Evolutionary conservation across 2,329 filamentous ascomycete genomes (phyloP), one percentile per base, ranked within the genome.

Genomic region (Pezicula carpinea): DNA sequence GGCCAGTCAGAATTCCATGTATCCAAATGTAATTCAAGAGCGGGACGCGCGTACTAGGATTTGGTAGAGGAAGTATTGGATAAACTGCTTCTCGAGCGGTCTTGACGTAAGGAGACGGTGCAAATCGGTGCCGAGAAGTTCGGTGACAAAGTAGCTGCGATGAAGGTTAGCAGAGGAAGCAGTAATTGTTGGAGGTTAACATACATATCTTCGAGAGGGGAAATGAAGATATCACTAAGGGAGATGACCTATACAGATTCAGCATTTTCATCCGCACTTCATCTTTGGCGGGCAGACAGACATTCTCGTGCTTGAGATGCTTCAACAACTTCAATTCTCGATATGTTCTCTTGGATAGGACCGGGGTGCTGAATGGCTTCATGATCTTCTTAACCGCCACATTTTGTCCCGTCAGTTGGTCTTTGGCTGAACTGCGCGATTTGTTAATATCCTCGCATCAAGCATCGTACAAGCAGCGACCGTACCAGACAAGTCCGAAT

Each of bases 361-460:
- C 93, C 1, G 93, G 91, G n/a, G 93, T 99, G 77, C 91, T 96
- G 73, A 99, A 99, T 8, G 93, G 93, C 77, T 97, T 99, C 92
- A 99, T 97, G 66, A 99, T 99, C 82, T 99, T 99, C 81, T 99
- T 99, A 67, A 99, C 91, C 50, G 93, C 93, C 52, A 99, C 93
- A 70, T 91, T 90, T 70, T 96, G 91, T 67, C 82, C 88, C 51
- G 93, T 97, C 70, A 99, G 89, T 75, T 97, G 91, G 69, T 99
- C 93, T 72, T 90, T 92, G 49, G 93, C 93, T 55, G 93, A 97
- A 72, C 92, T 97, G 66, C 59, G 45, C 38, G 31, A 43, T 22
- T 4, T 19, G 29, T 32, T 18, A 32, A 33, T 31, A 19, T 21
- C 35, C 17, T 21, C 35, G 13, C 22, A 92, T 17, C 14, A 42